Conservation (phyloP, 768 basidiomycete genomes). For the Favolaschia claudopus region DNA sequence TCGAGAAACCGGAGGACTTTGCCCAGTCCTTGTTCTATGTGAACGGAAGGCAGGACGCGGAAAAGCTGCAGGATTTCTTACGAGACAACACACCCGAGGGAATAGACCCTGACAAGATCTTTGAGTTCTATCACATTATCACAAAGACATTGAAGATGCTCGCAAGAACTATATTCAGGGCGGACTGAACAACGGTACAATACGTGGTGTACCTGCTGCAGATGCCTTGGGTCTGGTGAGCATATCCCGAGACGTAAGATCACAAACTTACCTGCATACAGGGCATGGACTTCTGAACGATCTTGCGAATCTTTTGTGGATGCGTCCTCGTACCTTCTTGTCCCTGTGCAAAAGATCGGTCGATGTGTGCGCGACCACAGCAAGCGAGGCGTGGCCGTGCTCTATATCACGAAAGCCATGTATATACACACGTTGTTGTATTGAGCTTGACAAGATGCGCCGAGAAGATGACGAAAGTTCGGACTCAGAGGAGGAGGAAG, state of each 20-base stretch:
- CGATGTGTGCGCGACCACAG: slow-evolving; percentile 9
- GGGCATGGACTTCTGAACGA: slow-evolving; percentile 21
- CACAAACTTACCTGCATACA: neutral
- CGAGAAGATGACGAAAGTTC: neutral
- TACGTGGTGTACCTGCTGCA: slow-evolving; percentile 17
- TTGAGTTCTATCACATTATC: slow-evolving; percentile 24
- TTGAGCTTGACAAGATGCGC: neutral
- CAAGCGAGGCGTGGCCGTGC: neutral
- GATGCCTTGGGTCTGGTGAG: slow-evolving; percentile 27
- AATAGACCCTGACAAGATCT: neutral
- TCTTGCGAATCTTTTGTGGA: slow-evolving; percentile 22
- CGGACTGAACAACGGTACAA: neutral
- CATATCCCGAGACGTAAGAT: neutral
- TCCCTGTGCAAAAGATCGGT: slow-evolving; percentile 19
- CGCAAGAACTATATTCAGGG: slow-evolving; percentile 14
- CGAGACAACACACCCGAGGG: slow-evolving; percentile 8
- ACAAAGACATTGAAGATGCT: slow-evolving; percentile 5
- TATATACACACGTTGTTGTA: neutral
- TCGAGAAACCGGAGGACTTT: slow-evolving; percentile 3
- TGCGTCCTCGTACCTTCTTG: slow-evolving; percentile 15
- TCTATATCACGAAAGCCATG: slow-evolving; percentile 20
- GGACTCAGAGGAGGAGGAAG: neutral
- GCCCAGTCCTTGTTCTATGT: slow-evolving; percentile 22
- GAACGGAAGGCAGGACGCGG: slow-evolving; percentile 16
- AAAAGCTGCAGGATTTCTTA: slow-evolving; percentile 25